Base-by-base conservation (phyloP, 1,284 basidiomycete genomes). In the Entoloma clypeatum region DNA sequence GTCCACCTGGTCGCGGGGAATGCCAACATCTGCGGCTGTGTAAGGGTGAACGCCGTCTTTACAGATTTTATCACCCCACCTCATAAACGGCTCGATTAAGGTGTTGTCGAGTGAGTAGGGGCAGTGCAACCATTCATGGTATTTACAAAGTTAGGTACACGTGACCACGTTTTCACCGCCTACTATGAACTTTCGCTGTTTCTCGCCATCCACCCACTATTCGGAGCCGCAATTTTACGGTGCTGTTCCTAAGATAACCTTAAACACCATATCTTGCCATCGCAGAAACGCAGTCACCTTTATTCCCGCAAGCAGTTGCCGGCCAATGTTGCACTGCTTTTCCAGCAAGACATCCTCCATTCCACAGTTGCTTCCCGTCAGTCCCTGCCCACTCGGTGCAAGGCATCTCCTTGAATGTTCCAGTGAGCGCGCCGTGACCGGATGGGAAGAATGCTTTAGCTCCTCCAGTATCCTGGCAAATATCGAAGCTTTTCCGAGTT, bases 401-500 rank as follows among this genome's bases (percentile, higher is more conserved):
- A 16, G 70, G 67, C 9, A 78, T 75, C 52, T 80, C 76, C 9
- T 59, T 63, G 58, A 69, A 79, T 1, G 63, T 66, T 8, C 76
- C 77, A 5, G 66, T 67, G 41, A 79, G 58, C 10, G 77, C 76
- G 10, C 69, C 71, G 49, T 73, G 74, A 0, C 69, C 71, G 3
- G 65, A 67, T 2, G 76, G 75, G 71, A 81, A 81, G 63, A 81
- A 80, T 10, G 63, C 65, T 2, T 35, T 52, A 3, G 72, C 51
- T 19, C 72, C 74, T 33, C 77, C 76, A 8, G 73, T 75, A 50
- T 79, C 78, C 44, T 73, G 62, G 52, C 77, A 79, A 22, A 81
- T 69, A 54, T 81, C 77, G 53, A 80, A 81, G 56, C 74, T 77
- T 29, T 8, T 9, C 4, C 24, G 25, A 4, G 11, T 26, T n/a